Conservation (phyloP, 2,329 filamentous ascomycete genomes). For the Aspergillus novoparasiticus region DNA sequence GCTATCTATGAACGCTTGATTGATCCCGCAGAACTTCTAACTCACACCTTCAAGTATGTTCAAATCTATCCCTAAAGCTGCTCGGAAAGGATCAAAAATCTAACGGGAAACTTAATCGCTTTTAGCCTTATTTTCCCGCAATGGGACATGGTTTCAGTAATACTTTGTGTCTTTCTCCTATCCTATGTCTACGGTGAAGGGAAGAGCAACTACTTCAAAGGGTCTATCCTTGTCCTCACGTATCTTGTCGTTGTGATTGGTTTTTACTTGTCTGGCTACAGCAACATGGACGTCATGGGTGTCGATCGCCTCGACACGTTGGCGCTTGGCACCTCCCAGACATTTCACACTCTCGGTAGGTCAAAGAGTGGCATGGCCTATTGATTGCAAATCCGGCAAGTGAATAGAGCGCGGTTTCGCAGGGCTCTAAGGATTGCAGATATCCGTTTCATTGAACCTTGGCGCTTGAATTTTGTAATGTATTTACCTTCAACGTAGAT, state of each 20-base stretch:
- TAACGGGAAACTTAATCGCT: constrained; percentile 1
- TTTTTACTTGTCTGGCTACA: constrained; percentile 80
- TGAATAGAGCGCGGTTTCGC: background rate
- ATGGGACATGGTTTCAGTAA: constrained; percentile 98
- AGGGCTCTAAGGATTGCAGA: background rate
- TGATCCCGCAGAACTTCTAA: constrained; percentile 55
- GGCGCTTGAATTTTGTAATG: background rate
- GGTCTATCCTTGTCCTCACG: constrained; percentile 87
- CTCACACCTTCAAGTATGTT: constrained; percentile 57
- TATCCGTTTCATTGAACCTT: background rate
- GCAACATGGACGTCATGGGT: constrained; percentile 53
- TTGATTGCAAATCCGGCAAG: constrained; percentile 9
- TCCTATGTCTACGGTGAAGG: constrained; percentile 98
- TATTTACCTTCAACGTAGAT: background rate
- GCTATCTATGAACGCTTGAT: constrained; percentile 68
- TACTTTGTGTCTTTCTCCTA: constrained; percentile 90
- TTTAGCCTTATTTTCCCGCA: constrained; percentile 87
- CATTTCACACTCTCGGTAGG: constrained; percentile 47
- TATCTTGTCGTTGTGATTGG: constrained; percentile 91
- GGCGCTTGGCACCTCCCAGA: constrained; percentile 41
- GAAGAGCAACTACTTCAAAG: constrained; percentile 99
- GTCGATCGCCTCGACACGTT: constrained; percentile 51
- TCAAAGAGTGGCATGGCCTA: constrained; percentile 41
- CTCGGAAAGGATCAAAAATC: background rate
- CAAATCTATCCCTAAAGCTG: background rate